Conservation (phyloP, 2,329 filamentous ascomycete species). For the Beauveria bassiana region DNA sequence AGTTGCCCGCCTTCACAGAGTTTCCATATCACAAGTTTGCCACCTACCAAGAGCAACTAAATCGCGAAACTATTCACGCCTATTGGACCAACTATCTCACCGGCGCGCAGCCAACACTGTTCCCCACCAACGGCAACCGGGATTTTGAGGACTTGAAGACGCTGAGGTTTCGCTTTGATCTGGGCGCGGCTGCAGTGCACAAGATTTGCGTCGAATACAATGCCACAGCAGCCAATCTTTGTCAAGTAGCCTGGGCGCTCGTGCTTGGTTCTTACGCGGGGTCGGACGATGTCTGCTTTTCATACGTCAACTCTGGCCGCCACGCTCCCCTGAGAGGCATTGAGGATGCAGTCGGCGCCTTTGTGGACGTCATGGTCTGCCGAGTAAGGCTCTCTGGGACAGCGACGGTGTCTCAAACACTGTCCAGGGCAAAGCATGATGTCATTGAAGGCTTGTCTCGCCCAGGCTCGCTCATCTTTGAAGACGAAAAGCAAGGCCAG, state of each 20-base stretch:
- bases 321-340: not conserved
- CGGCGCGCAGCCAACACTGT: not conserved
- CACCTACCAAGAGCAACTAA: not conserved
- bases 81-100: not conserved
- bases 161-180: not conserved
- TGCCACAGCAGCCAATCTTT: not conserved
- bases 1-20: not conserved
- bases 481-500: not conserved
- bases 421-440: not conserved
- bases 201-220: not conserved
- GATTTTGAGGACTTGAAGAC: not conserved
- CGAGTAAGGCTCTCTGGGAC: not conserved
- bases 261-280: not conserved
- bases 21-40: not conserved
- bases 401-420: not conserved
- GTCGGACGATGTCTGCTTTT: not conserved
- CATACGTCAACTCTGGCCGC: not conserved
- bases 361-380: not conserved
- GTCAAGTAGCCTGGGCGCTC: not conserved
- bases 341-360: not conserved
- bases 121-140: not conserved
- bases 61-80: not conserved
- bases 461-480: not conserved
- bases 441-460: not conserved
- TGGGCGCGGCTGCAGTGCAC: not conserved